Percentiles rank a stretch among this genome's conserved stretches.
Conservation (phyloP, 2,329 filamentous ascomycete genomes). For the Fusarium abutilonis region DNA sequence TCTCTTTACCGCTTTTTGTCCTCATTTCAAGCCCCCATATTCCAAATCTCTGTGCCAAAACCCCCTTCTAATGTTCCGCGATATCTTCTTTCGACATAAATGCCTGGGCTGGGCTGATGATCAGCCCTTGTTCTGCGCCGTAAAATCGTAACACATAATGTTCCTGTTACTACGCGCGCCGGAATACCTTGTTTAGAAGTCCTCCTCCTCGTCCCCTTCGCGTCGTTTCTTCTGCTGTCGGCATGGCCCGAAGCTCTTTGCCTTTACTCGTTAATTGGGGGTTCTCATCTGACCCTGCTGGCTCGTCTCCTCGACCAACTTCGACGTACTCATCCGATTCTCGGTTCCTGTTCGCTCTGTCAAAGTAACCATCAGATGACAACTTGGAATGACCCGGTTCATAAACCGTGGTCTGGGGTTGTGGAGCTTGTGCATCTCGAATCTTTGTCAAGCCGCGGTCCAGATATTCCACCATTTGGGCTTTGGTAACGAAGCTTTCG, state of each 20-base stretch:
- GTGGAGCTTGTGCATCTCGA: conserved; percentile 44
- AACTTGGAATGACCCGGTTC: conserved; percentile 48
- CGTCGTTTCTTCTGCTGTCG: conserved; percentile 34
- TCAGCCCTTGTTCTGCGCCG: conserved; percentile 2
- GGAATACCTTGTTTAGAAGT: conserved; percentile 52
- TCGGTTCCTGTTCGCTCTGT: conserved; percentile 38
- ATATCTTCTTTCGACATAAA: conserved; percentile 3
- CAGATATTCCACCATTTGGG: conserved; percentile 60
- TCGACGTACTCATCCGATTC: conserved; percentile 52
- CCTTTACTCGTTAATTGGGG: conserved; percentile 32
- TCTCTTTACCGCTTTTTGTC: not conserved
- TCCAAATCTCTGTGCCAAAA: not conserved
- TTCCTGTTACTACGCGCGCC: conserved; percentile 38
- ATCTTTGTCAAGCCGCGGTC: conserved; percentile 59
- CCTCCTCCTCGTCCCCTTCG: conserved; percentile 46
- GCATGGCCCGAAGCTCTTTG: conserved; percentile 33
- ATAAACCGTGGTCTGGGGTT: conserved; percentile 34
- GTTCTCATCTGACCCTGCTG: conserved; percentile 30
- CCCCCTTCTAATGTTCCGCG: not conserved
- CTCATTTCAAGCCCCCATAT: not conserved
- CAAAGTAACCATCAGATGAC: conserved; percentile 45
- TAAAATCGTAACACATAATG: conserved; percentile 11
- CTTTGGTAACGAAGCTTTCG: conserved; percentile 56
- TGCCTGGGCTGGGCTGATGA: conserved; percentile 1
- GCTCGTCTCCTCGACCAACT: conserved; percentile 44